Evolutionary conservation across 192 early-diverging fungal species (phyloP), one percentile per base, ranked within the genome.

Genomic region (Cladochytrium replicatum): DNA sequence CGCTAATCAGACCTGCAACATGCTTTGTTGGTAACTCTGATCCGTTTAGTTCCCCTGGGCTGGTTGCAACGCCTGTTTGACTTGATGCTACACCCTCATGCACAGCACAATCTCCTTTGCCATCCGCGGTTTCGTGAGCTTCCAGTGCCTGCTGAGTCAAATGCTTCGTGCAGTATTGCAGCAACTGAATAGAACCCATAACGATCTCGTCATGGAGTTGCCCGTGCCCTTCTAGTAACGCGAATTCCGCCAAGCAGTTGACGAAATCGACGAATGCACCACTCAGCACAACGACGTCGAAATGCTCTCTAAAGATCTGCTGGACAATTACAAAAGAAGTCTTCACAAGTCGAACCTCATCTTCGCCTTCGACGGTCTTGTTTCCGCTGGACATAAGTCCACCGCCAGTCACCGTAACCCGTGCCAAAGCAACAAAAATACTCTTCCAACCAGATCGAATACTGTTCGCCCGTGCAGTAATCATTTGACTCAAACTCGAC

Each of bases 361-460:
- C 39, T 65, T 75, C 45, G 63, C 30, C 6, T 63, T 56, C 23
- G 17, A 6, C 11, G 4, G n/a, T 57, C 46, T 32, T 64, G 64
- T 7, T 60, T 43, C 22, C 87, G 80, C 43, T 80, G 73, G 0
- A 84, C 82, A n/a, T n/a, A n/a, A 23, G 84, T 74, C 54, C 77
- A 79, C 80, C 83, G 84, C n/a, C n/a, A n/a, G n/a, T n/a, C n/a
- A n/a, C 46, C 23, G 84, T 74, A 45, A 81, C 83, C 80, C 85
- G 89, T 72, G 70, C 45, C 73, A 72, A 11, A 70, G 69, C 77
- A 32, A 66, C 55, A 60, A 70, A 77, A 39, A 74, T 71, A 13
- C 54, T 54, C 41, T 61, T 71, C 71, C 73, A 78, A 0, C 93
- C 93, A 11, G 82, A 86, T 29, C 85, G 77, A 41, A 96, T 85